These are phyloP conservation scores for Lyophyllum decastes DNA, from an alignment of 768 basidiomycete genomes.

Conservation along the genomic window DNA sequence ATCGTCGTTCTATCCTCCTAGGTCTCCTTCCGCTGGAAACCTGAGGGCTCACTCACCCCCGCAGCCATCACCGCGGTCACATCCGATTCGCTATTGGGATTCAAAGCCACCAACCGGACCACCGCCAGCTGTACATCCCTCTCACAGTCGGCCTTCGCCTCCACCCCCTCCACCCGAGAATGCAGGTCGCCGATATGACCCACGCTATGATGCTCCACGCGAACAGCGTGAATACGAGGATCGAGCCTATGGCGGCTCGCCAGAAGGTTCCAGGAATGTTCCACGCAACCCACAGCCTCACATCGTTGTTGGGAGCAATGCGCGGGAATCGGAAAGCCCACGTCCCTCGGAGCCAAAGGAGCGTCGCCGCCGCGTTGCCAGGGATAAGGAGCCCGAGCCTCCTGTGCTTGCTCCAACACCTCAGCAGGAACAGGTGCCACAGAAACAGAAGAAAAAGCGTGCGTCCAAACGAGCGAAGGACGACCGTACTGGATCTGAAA, in stretches of 20 bases:
- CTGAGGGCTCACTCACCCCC: conserved; percentile 51
- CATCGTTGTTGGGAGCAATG: conserved; percentile 28
- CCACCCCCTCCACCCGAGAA: conserved; percentile 42
- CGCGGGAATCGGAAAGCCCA: conserved; percentile 64
- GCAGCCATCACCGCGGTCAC: conserved; percentile 63
- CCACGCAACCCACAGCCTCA: conserved; percentile 34
- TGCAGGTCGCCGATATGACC: conserved; percentile 61
- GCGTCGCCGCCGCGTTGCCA: conserved; percentile 42
- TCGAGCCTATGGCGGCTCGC: conserved; percentile 46
- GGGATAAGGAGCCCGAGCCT: conserved; percentile 48
- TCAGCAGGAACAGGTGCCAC: conserved; percentile 42
- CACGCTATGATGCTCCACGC: conserved; percentile 51
- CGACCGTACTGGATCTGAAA: conserved; percentile 44
- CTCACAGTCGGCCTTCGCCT: conserved; percentile 33
- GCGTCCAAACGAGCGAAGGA: conserved; percentile 42
- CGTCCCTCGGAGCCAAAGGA: conserved; percentile 49
- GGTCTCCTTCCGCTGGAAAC: conserved; percentile 37
- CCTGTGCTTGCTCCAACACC: conserved; percentile 25
- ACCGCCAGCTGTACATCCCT: conserved; percentile 26
- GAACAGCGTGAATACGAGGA: conserved; percentile 51
- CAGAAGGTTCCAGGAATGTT: conserved; percentile 40
- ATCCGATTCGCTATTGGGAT: conserved; percentile 60
- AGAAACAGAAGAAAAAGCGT: conserved; percentile 61
- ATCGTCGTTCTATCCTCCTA: conserved; percentile 39
- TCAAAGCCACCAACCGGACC: conserved; percentile 46